phyloP scores from a whole-genome alignment of 345 rosid species.

The Populus pruinosa region DNA sequence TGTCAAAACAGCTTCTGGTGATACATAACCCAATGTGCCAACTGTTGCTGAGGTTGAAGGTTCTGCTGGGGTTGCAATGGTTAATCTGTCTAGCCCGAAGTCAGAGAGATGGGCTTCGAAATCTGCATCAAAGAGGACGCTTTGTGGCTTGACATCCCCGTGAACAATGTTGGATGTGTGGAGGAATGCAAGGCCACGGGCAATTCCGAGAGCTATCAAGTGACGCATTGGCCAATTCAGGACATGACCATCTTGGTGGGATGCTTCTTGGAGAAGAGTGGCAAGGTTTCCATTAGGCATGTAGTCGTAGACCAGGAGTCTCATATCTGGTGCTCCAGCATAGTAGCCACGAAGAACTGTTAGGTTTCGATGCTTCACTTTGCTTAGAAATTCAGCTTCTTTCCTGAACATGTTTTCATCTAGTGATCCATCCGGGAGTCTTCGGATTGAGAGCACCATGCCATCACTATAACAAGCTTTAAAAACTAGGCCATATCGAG shows the following conservation, averaged over 20 bases:
- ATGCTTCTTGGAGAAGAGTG: conserved; percentile 91
- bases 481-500: conserved; percentile 67
- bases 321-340: conserved; percentile 70
- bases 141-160: conserved; percentile 89
- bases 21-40: conserved; percentile 78
- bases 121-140: conserved; percentile 86
- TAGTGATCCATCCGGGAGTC: conserved; percentile 58
- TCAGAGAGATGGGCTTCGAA: conserved; percentile 93
- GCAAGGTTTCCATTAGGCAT: conserved; percentile 98
- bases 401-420: conserved; percentile 76
- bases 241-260: conserved; percentile 97
- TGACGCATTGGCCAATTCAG: conserved; percentile 99
- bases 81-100: conserved; percentile 69
- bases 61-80: conserved; percentile 45
- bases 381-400: conserved; percentile 84
- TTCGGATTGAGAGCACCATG: conserved; percentile 81
- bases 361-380: conserved; percentile 78
- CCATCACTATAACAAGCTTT: conserved; percentile 86
- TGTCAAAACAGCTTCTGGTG: conserved; percentile 63
- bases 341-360: conserved; percentile 90
- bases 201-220: conserved; percentile 85
- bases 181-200: conserved; percentile 81
- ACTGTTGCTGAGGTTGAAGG: conserved; percentile 53
- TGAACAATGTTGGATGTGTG: conserved; percentile 81
- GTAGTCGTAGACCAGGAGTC: conserved; percentile 83